These are phyloP conservation scores for Xylariaceae sp. DNA, from an alignment of 2,329 filamentous ascomycete species.

Conservation along the genomic window DNA sequence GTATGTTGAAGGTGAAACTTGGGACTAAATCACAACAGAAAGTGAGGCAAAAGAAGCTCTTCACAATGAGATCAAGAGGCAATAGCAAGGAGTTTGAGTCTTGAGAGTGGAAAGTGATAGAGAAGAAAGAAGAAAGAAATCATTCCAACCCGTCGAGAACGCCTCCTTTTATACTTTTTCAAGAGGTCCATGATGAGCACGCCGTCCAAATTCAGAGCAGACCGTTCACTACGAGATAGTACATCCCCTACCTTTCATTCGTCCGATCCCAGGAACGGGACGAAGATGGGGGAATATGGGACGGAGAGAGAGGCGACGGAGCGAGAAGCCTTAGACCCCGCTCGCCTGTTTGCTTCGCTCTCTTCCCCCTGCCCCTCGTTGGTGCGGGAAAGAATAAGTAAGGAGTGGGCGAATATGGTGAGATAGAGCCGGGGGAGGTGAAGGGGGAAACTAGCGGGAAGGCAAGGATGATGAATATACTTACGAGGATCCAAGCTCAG, in stretches of 20 bases:
- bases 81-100: conserved; percentile 34
- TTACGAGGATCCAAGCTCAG: no score
- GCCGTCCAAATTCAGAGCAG: conserved; percentile 6
- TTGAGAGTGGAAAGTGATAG: conserved; percentile 46
- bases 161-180: conserved; percentile 69
- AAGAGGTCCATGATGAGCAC: conserved; percentile 1
- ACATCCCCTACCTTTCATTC: conserved; percentile 24
- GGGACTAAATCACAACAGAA: conserved; percentile 15
- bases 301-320: conserved; percentile 8
- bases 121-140: conserved; percentile 60
- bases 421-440: not conserved
- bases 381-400: conserved; percentile 12
- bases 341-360: conserved; percentile 17
- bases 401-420: conserved; percentile 8
- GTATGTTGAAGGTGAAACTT: no score
- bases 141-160: conserved; percentile 51
- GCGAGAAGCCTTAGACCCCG: no score
- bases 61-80: conserved; percentile 26
- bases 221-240: conserved; percentile 1
- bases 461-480: no score
- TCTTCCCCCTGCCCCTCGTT: conserved; percentile 12
- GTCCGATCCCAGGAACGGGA: conserved; percentile 26
- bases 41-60: conserved; percentile 21
- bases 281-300: conserved; percentile 1
- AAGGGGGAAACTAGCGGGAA: not conserved